Conservation (phyloP, 352 stramenopile species). For the Phytophthora europaea region DNA sequence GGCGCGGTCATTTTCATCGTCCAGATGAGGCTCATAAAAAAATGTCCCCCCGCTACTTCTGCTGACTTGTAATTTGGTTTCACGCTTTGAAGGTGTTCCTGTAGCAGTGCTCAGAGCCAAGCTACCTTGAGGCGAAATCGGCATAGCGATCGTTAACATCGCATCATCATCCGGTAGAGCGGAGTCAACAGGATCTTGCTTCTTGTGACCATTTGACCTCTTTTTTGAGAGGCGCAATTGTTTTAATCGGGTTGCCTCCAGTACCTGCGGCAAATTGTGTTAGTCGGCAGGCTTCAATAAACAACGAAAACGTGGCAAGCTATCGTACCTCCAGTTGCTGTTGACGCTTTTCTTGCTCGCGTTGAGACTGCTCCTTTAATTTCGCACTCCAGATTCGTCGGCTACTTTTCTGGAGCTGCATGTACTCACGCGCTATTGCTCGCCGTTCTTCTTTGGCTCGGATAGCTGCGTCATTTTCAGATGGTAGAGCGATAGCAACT, state of each 20-base stretch:
- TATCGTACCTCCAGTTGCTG: conserved; percentile 62
- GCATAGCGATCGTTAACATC: background rate
- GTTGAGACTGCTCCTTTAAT: conserved; percentile 45
- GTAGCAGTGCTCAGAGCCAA: background rate
- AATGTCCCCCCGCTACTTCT: conserved; percentile 5
- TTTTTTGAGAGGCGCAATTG: conserved; percentile 37
- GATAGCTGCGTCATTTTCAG: conserved; percentile 10
- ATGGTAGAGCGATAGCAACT: background rate
- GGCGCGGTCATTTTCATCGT: conserved; percentile 32
- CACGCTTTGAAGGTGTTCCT: background rate
- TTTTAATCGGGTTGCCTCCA: conserved; percentile 41
- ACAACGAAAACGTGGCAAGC: background rate
- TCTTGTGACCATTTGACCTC: conserved; percentile 5
- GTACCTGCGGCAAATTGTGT: conserved; percentile 16
- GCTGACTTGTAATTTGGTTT: background rate
- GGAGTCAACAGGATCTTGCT: background rate
- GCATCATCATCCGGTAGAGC: background rate
- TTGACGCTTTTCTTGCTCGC: conserved; percentile 48
- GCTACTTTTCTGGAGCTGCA: conserved; percentile 69
- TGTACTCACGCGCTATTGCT: conserved; percentile 71
- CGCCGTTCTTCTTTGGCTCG: conserved; percentile 56
- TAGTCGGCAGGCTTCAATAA: background rate
- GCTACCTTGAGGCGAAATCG: background rate
- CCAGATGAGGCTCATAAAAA: conserved; percentile 16
- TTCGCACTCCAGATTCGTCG: conserved; percentile 48